Conservation (phyloP, 2,329 filamentous ascomycete species). For the Hymenoscyphus linearis region DNA sequence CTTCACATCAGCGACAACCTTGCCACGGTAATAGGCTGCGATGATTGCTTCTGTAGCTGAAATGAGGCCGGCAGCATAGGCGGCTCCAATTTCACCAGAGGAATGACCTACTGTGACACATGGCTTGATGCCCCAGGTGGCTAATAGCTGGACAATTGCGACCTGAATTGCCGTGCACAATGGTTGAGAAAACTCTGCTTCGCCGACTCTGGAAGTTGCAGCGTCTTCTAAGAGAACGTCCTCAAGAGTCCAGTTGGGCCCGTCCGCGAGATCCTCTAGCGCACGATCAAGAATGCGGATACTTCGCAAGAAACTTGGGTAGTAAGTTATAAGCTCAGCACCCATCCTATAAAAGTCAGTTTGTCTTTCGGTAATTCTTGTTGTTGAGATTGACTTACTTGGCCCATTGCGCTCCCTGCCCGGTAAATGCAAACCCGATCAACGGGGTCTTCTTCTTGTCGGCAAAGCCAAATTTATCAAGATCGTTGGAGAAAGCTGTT, state of each 20-base stretch:
- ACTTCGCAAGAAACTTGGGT: too few species aligned
- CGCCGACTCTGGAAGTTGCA: conserved; percentile 18
- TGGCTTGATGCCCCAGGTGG: conserved; percentile 12
- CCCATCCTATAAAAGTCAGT: too few species aligned
- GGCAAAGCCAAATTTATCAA: neutral
- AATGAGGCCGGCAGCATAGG: neutral
- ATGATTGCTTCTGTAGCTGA: neutral
- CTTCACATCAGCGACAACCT: neutral
- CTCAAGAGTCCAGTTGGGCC: conserved; percentile 4
- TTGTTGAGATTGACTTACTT: too few species aligned
- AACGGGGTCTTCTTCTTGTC: too few species aligned
- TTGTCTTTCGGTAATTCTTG: too few species aligned
- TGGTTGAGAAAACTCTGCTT: conserved; percentile 9
- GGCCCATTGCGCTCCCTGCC: too few species aligned
- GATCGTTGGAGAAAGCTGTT: neutral
- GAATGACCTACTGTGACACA: conserved; percentile 14
- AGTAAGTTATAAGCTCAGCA: too few species aligned
- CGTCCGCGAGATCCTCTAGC: too few species aligned
- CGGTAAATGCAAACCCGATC: too few species aligned
- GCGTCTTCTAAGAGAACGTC: conserved; percentile 17
- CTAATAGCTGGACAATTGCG: conserved; percentile 20
- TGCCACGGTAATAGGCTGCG: neutral
- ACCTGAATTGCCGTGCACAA: conserved; percentile 22
- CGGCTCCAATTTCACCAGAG: neutral
- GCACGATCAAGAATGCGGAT: too few species aligned